Base-by-base conservation (phyloP, 1,284 basidiomycete genomes). In the Cutaneotrichosporon mucoides region DNA sequence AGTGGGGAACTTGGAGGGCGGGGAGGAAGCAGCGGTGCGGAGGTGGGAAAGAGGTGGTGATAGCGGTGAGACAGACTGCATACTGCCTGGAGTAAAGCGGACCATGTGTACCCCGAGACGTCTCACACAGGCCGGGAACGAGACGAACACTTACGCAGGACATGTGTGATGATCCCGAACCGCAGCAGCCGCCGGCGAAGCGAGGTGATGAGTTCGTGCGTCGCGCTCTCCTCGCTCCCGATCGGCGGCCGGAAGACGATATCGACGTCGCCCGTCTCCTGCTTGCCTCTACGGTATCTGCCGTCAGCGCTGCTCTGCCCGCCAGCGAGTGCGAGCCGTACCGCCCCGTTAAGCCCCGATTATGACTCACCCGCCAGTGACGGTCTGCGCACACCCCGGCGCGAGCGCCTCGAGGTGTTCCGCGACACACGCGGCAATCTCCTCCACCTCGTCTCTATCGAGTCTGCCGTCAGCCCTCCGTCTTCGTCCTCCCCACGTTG, bases 221-320 rank as follows among this genome's bases (percentile, higher is more conserved):
- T 60, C 24, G 24, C 24, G 24, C 24, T 24, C 57, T 77, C 74
- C 43, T 66, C 61, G 1, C 41, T 34, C 10, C 16, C 41, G 5
- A 9, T 44, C 8, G 47, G 73, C 4, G 76, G 75, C 44, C 71
- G 67, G 60, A 77, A 73, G 6, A 79, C 71, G 15, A 79, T 62
- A 56, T 79, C 77, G 10, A 79, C 75, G 63, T 79, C 77, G 47
- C 66, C 68, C 3, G 74, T 46, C 15, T 70, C 51, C 6, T 66
- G n/a, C 53, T 79, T 79, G 4, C 77, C 77, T 11, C 77, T 67
- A 8, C 77, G 72, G 57, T 73, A 78, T 6, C 73, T 73, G 45
- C 2, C 9, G 46, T 55, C 49, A 62, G 24, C 44, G 8, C 24
- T 24, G 24, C 24, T 24, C 24, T 24, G 38, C 38, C 12, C 38